These are phyloP conservation scores for Xylariaceae sp. DNA, from an alignment of 2,329 filamentous ascomycete genomes.

Conservation along the genomic window DNA sequence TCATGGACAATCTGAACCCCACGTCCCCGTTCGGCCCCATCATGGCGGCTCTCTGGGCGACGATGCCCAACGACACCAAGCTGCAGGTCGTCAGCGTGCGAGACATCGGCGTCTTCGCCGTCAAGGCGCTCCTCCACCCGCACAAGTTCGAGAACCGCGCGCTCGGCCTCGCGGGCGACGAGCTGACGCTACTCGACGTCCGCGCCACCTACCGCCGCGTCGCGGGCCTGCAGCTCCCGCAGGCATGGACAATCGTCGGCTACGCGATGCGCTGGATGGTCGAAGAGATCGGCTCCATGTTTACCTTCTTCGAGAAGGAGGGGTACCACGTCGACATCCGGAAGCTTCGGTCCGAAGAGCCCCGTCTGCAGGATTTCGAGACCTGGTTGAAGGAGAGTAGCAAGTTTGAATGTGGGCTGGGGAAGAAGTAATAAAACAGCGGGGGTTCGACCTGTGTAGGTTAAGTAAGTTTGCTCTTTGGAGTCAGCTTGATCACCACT, in stretches of 20 bases:
- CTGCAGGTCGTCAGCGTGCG: constrained; percentile 35
- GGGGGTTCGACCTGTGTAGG: too few species aligned
- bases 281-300: constrained; percentile 32
- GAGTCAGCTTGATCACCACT: too few species aligned
- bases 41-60: constrained; percentile 30
- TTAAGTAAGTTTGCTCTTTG: too few species aligned
- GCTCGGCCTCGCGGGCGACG: constrained; percentile 32
- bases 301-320: constrained; percentile 33
- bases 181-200: constrained; percentile 31
- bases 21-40: constrained; percentile 28
- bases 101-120: constrained; percentile 36
- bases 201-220: constrained; percentile 26
- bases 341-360: constrained; percentile 26
- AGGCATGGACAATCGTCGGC: constrained; percentile 30
- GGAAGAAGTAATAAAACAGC: constrained; percentile 5
- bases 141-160: constrained; percentile 28
- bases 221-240: constrained; percentile 26
- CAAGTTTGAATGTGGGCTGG: constrained; percentile 17
- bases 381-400: constrained; percentile 35
- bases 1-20: constrained; percentile 37
- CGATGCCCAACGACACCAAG: constrained; percentile 24
- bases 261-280: constrained; percentile 26
- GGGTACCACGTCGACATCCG: constrained; percentile 37
- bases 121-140: constrained; percentile 28
- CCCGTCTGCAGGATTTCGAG: constrained; percentile 32